These are phyloP conservation scores for Paecilomyces sp. DNA, from an alignment of 2,329 filamentous ascomycete genomes.

Conservation along the genomic window DNA sequence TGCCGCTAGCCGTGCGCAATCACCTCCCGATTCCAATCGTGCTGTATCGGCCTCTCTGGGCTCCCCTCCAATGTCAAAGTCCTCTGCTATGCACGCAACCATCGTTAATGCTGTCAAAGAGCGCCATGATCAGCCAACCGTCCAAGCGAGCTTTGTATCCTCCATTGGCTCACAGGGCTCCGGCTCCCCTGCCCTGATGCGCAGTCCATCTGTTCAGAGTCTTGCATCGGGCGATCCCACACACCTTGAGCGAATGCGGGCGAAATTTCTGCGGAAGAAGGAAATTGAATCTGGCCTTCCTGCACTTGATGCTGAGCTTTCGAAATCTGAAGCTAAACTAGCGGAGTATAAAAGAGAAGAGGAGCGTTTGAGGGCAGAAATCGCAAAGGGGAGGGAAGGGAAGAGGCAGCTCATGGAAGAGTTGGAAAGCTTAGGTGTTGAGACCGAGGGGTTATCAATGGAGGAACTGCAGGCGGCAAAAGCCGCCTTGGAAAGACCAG, in stretches of 20 bases:
- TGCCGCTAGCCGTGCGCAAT: slow-evolving; percentile 28
- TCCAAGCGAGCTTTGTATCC: not conserved
- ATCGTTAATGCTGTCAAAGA: not conserved
- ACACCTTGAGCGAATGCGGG: slow-evolving; percentile 24
- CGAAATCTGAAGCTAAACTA: slow-evolving; percentile 26
- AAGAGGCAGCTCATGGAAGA: slow-evolving; percentile 40
- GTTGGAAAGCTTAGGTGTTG: slow-evolving; percentile 41
- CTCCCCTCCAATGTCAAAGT: slow-evolving; percentile 6
- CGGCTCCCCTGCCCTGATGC: slow-evolving; percentile 3
- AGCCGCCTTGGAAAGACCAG: slow-evolving; percentile 12
- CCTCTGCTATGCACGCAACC: not conserved
- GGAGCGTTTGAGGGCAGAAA: slow-evolving; percentile 37
- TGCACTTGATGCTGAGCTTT: slow-evolving; percentile 39
- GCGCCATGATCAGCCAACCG: not conserved
- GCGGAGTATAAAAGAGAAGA: slow-evolving; percentile 25
- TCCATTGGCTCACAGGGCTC: not conserved
- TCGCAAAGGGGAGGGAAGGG: slow-evolving; percentile 37
- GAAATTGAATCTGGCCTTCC: slow-evolving; percentile 44
- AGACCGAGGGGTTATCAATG: slow-evolving; percentile 41
- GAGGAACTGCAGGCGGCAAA: slow-evolving; percentile 35
- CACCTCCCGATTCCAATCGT: slow-evolving; percentile 20
- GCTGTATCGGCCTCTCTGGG: slow-evolving; percentile 11
- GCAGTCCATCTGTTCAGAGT: slow-evolving; percentile 11
- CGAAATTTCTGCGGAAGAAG: slow-evolving; percentile 36
- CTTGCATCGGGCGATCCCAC: slow-evolving; percentile 14